Conservation (phyloP, 441 rosid species). For the Erodium trifolium region DNA sequence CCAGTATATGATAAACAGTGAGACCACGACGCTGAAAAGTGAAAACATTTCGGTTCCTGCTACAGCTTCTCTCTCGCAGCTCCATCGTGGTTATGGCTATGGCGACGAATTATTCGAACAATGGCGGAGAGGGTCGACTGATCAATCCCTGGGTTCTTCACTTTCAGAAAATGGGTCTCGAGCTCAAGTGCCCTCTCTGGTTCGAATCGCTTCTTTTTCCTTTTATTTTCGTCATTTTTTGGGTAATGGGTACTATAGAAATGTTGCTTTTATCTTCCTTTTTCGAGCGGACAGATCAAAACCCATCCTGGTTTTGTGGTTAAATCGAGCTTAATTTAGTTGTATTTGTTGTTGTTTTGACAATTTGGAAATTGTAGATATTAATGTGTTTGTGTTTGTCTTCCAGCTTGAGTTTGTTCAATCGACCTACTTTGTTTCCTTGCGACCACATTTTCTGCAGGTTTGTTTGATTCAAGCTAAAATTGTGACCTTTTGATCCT, state of each 20-base stretch:
- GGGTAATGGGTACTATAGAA: background rate
- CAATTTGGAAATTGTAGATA: no score
- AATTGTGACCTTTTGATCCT: background rate
- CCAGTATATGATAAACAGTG: background rate
- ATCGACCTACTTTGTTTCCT: constrained; percentile 56
- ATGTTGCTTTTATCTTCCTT: background rate
- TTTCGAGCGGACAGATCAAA: no score
- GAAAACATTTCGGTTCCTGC: background rate
- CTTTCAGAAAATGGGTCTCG: constrained; percentile 69
- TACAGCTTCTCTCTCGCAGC: background rate
- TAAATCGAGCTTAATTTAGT: background rate
- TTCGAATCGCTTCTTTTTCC: constrained; percentile 19
- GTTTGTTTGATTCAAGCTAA: constrained; percentile 20
- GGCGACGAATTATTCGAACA: background rate
- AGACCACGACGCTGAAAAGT: background rate
- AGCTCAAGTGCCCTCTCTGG: constrained; percentile 89
- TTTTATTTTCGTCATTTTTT: background rate
- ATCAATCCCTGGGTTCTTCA: constrained; percentile 65
- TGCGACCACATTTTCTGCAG: constrained; percentile 80
- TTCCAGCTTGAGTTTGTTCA: constrained; percentile 56
- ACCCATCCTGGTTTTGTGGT: background rate
- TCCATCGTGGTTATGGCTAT: background rate
- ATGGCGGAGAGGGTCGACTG: background rate
- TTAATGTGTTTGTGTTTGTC: background rate
- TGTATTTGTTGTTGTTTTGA: no score